These are phyloP conservation scores for Cytospora mali DNA, from an alignment of 2,329 filamentous ascomycete species.

Conservation along the genomic window DNA sequence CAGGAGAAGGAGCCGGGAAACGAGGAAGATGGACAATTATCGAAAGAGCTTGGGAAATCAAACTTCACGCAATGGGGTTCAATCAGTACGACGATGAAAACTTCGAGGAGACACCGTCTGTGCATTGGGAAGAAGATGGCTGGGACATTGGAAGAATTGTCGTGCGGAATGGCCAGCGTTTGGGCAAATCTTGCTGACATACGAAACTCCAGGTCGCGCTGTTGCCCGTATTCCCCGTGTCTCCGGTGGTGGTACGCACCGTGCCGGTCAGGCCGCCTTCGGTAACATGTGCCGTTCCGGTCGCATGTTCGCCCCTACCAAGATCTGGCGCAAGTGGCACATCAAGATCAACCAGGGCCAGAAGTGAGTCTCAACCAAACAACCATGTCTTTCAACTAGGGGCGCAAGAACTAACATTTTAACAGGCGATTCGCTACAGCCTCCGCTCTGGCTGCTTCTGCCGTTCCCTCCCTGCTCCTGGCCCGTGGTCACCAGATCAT, in stretches of 20 bases:
- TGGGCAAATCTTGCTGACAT: constrained; percentile 32
- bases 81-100: constrained; percentile 1
- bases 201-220: constrained; percentile 76
- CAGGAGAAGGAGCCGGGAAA: not conserved
- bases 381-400: constrained; percentile 33
- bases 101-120: not conserved
- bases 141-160: not conserved
- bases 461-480: constrained; percentile 90
- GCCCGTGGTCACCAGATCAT: constrained; percentile 96
- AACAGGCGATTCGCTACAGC: constrained; percentile 91
- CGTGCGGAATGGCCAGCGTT: constrained; percentile 2
- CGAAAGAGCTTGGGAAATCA: not conserved
- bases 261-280: constrained; percentile 99
- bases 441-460: constrained; percentile 95
- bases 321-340: constrained; percentile 99
- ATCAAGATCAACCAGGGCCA: constrained; percentile 99
- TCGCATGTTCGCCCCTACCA: constrained; percentile 99
- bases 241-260: constrained; percentile 99
- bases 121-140: not conserved
- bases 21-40: not conserved
- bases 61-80: not conserved
- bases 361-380: constrained; percentile 66
- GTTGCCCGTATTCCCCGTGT: constrained; percentile 99
- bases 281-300: constrained; percentile 99
- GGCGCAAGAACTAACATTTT: constrained; percentile 31